These are phyloP conservation scores for Raphanus hybrid DNA, from an alignment of 441 rosid genomes.

Conservation along the genomic window DNA sequence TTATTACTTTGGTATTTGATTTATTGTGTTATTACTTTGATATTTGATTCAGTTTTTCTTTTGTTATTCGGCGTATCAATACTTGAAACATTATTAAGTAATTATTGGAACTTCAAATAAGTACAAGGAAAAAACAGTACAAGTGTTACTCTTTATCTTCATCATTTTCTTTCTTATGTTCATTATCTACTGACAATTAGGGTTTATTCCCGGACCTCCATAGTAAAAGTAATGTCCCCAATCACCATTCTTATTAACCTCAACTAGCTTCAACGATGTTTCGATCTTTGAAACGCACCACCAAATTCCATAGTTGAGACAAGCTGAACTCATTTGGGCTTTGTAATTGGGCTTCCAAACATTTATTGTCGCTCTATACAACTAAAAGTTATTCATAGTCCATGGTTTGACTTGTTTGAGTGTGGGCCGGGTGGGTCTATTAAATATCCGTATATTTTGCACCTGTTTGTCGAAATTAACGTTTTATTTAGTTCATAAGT, in stretches of 20 bases:
- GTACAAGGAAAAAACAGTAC: neutral
- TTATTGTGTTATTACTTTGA: neutral
- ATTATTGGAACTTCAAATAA: slow-evolving; percentile 18
- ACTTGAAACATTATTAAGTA: slow-evolving; percentile 18
- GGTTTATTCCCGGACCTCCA: slow-evolving; percentile 78
- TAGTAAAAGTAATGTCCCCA: slow-evolving; percentile 72
- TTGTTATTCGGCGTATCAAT: slow-evolving; percentile 13
- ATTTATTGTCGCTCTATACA: slow-evolving; percentile 87
- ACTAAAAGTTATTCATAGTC: slow-evolving; percentile 54
- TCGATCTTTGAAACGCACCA: slow-evolving; percentile 92
- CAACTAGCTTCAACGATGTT: slow-evolving; percentile 93
- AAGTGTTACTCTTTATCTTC: slow-evolving; percentile 29
- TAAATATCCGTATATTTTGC: neutral
- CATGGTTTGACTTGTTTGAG: neutral
- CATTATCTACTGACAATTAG: slow-evolving; percentile 55
- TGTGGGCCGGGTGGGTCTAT: neutral
- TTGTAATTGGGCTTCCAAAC: slow-evolving; percentile 95
- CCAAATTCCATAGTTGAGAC: slow-evolving; percentile 96
- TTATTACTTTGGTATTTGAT: too few relatives aligned
- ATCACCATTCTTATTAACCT: slow-evolving; percentile 50
- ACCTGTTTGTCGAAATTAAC: neutral
- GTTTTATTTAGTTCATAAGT: neutral
- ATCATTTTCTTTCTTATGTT: slow-evolving; percentile 21
- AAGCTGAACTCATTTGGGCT: slow-evolving; percentile 88
- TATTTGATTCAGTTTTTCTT: slow-evolving; percentile 14